phyloP scores from a whole-genome alignment of 163 green algal genomes.

The Picocystis sp. region DNA sequence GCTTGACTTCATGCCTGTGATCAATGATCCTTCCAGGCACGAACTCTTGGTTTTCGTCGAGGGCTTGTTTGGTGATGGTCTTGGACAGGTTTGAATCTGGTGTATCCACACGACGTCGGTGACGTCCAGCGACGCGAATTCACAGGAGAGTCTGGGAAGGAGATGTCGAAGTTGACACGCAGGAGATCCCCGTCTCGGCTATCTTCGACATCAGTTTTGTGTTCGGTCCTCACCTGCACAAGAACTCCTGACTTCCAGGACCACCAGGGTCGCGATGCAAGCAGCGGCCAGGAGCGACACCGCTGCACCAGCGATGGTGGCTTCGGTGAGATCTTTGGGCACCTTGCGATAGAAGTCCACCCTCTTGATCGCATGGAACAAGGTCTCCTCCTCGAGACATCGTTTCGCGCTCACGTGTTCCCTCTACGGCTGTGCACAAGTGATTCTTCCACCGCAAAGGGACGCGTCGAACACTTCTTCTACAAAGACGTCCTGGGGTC shows the following conservation, averaged over 20 bases:
- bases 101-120: neutral
- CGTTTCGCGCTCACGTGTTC: too few species aligned
- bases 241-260: too few species aligned
- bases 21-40: neutral
- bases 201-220: too few species aligned
- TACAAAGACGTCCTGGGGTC: too few species aligned
- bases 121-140: neutral
- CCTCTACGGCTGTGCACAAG: too few species aligned
- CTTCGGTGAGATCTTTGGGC: constrained; percentile 19
- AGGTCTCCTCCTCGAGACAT: too few species aligned
- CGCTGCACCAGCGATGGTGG: constrained; percentile 4
- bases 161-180: constrained; percentile 3
- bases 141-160: constrained; percentile 1
- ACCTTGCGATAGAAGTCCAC: constrained; percentile 24
- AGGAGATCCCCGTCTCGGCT: neutral
- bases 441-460: too few species aligned
- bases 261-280: too few species aligned
- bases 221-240: too few species aligned
- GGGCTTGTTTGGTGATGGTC: neutral
- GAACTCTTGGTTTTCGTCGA: constrained; percentile 1
- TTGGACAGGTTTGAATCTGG: neutral
- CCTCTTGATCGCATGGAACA: constrained; percentile 6
- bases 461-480: too few species aligned
- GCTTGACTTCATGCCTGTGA: neutral
- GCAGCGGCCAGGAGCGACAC: constrained; percentile 8